Conservation (phyloP, 2,329 filamentous ascomycete species). For the Stemphylium beticola region DNA sequence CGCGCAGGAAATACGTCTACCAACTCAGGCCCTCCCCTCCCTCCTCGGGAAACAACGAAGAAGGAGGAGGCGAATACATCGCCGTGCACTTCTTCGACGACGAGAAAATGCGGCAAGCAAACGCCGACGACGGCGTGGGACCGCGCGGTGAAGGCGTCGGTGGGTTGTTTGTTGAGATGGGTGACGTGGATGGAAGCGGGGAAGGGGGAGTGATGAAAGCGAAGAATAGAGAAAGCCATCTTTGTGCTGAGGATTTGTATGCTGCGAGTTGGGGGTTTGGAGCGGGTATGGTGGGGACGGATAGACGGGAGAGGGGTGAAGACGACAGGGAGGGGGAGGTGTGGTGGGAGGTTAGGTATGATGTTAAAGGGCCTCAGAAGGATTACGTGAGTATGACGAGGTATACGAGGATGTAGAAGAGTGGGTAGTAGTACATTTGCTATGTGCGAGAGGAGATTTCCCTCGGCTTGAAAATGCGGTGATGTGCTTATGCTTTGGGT, state of each 20-base stretch:
- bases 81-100: slow-evolving; percentile 27
- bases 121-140: slow-evolving; percentile 13
- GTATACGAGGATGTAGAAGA: slow-evolving; percentile 31
- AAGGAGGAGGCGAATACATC: slow-evolving; percentile 2
- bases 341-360: slow-evolving; percentile 48
- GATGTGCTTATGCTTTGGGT: no score
- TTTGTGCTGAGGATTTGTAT: slow-evolving; percentile 76
- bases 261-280: slow-evolving; percentile 71
- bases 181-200: slow-evolving; percentile 43
- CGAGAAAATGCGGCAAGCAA: slow-evolving; percentile 4
- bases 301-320: slow-evolving; percentile 2
- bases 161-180: slow-evolving; percentile 78
- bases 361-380: slow-evolving; percentile 50
- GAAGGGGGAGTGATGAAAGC: slow-evolving; percentile 34
- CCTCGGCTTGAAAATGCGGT: no score
- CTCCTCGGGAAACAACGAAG: not conserved
- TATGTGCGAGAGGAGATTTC: no score
- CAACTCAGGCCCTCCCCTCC: slow-evolving; percentile 58
- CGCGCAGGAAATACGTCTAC: slow-evolving; percentile 72
- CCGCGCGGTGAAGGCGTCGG: slow-evolving; percentile 60
- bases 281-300: slow-evolving; percentile 45
- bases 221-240: slow-evolving; percentile 68
- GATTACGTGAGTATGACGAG: slow-evolving; percentile 48
- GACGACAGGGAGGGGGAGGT: slow-evolving; percentile 5
- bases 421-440: not conserved